Percentiles rank a stretch among this genome's conserved stretches.
These are phyloP conservation scores for Akanthomyces lecanii DNA, from an alignment of 2,329 filamentous ascomycete genomes.

Conservation along the genomic window DNA sequence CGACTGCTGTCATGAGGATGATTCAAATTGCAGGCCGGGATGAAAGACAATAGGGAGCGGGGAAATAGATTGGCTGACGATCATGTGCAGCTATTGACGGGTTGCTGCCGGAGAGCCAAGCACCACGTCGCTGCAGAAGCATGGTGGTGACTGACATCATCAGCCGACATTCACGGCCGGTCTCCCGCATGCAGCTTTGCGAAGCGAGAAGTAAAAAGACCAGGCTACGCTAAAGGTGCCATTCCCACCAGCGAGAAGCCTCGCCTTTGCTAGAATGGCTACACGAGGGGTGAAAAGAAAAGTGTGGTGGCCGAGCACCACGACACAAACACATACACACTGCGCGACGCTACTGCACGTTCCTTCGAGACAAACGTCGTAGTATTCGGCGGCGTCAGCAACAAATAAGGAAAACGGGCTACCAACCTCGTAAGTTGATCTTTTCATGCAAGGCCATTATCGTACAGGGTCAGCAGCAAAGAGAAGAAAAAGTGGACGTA, in stretches of 20 bases:
- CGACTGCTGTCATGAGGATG: neutral
- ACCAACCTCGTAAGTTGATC: constrained; percentile 8
- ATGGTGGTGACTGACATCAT: constrained; percentile 1
- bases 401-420: neutral
- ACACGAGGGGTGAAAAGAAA: neutral
- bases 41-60: neutral
- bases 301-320: neutral
- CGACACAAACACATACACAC: neutral
- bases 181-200: neutral
- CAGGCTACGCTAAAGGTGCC: neutral
- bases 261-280: neutral
- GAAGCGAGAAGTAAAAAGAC: neutral
- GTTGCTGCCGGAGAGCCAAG: neutral
- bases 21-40: neutral
- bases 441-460: constrained; percentile 5
- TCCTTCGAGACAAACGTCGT: neutral
- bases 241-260: neutral
- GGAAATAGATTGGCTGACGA: neutral
- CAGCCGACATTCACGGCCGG: neutral
- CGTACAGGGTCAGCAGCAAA: neutral
- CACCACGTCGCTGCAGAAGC: neutral
- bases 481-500: constrained; percentile 1
- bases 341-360: constrained; percentile 10
- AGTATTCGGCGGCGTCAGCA: neutral
- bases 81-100: neutral